These are phyloP conservation scores for Lachnellula hyalina DNA, from an alignment of 2,329 filamentous ascomycete genomes.

Conservation along the genomic window DNA sequence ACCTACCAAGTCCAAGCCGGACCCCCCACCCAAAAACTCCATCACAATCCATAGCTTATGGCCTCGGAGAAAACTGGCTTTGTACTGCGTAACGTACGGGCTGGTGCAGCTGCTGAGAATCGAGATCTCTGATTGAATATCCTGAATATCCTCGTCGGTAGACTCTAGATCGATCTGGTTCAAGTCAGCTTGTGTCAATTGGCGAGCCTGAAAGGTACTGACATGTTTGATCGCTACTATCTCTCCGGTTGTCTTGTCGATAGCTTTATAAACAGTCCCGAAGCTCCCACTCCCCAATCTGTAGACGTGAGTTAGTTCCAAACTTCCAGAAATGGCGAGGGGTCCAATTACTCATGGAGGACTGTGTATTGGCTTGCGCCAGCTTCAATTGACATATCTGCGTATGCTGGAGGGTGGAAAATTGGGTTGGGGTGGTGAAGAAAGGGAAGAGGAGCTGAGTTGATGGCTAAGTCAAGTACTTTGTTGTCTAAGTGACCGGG, in stretches of 20 bases:
- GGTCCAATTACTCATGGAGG: slow-evolving; percentile 62
- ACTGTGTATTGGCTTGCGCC: slow-evolving; percentile 89
- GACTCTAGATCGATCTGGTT: slow-evolving; percentile 96
- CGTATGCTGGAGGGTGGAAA: background rate
- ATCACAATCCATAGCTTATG: slow-evolving; percentile 99
- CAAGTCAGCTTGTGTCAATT: slow-evolving; percentile 8
- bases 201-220: slow-evolving; percentile 33
- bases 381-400: slow-evolving; percentile 26
- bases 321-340: background rate
- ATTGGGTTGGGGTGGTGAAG: slow-evolving; percentile 10
- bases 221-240: slow-evolving; percentile 97
- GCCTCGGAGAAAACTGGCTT: slow-evolving; percentile 89
- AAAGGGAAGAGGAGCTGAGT: background rate
- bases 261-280: slow-evolving; percentile 93
- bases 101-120: slow-evolving; percentile 93
- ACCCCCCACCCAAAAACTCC: slow-evolving; percentile 94
- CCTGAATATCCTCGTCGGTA: slow-evolving; percentile 95
- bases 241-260: slow-evolving; percentile 84
- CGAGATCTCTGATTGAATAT: slow-evolving; percentile 96
- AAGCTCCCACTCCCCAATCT: slow-evolving; percentile 87
- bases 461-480: background rate
- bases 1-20: slow-evolving; percentile 81
- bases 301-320: background rate
- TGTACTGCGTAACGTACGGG: slow-evolving; percentile 92
- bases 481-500: no score